Conservation (phyloP, 1,284 basidiomycete genomes). For the Hemileia vastatrix region DNA sequence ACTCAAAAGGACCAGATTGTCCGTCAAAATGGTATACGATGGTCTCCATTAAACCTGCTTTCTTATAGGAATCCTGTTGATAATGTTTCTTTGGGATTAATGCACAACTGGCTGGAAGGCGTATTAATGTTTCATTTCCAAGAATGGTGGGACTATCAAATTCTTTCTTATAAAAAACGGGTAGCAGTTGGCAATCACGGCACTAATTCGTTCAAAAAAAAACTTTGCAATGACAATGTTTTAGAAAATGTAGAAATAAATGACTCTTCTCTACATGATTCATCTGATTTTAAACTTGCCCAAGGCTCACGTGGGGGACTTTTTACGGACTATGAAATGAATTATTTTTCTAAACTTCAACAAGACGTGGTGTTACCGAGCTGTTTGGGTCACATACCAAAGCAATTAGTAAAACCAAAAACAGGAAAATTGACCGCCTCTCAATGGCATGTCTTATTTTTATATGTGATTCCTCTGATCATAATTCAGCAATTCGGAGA, state of each 20-base stretch:
- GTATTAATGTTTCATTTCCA: not conserved
- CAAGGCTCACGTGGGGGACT: slow-evolving; percentile 1
- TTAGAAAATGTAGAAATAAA: too few relatives aligned
- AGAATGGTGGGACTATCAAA: not conserved
- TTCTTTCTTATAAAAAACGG: too few relatives aligned
- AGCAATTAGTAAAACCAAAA: not conserved
- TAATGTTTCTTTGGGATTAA: not conserved
- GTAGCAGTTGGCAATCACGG: too few relatives aligned
- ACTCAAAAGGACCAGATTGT: not conserved
- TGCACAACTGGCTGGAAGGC: not conserved
- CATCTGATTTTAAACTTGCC: not conserved
- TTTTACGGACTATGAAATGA: not conserved
- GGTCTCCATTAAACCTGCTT: not conserved
- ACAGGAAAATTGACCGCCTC: slow-evolving; percentile 5
- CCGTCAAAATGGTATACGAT: not conserved
- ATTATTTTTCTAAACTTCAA: not conserved
- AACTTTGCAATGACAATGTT: too few relatives aligned
- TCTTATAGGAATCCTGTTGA: not conserved
- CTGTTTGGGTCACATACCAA: not conserved
- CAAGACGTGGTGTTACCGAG: slow-evolving; percentile 6
- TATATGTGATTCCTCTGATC: slow-evolving; percentile 3
- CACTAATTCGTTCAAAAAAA: too few relatives aligned
- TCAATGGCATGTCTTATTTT: slow-evolving; percentile 8
- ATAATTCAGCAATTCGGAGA: not conserved
- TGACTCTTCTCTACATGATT: too few relatives aligned